Conservation (phyloP, 768 basidiomycete species). For the Mycena leptocephala region DNA sequence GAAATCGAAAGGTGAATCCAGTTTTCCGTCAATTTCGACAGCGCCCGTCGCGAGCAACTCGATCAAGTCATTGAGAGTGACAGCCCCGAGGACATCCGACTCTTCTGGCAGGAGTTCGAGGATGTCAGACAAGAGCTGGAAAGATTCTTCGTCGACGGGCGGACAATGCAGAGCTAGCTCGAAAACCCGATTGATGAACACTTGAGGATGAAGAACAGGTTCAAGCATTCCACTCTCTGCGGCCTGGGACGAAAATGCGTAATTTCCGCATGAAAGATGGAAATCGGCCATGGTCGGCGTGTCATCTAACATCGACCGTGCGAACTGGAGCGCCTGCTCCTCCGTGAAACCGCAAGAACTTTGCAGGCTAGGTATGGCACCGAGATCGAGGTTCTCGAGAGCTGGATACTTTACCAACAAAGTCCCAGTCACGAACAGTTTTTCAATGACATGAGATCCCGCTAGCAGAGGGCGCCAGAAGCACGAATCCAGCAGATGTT, state of each 20-base stretch:
- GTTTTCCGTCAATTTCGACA: not conserved
- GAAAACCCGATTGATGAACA: not conserved
- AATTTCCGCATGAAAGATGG: not conserved
- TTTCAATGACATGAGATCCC: constrained; percentile 17
- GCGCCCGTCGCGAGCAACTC: constrained; percentile 20
- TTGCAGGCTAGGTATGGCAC: not conserved
- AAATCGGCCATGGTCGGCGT: not conserved
- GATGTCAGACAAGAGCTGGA: not conserved
- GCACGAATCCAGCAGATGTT: not conserved
- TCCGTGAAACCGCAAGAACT: constrained; percentile 25
- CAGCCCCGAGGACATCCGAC: not conserved
- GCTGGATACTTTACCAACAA: not conserved
- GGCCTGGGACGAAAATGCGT: not conserved
- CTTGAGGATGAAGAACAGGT: constrained; percentile 15
- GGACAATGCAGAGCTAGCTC: not conserved
- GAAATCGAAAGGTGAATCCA: not conserved
- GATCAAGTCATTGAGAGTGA: not conserved
- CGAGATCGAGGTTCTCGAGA: not conserved
- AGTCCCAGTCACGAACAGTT: constrained; percentile 26
- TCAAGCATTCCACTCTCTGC: not conserved
- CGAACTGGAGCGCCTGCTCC: constrained; percentile 10
- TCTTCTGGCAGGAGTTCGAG: not conserved
- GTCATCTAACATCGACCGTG: not conserved
- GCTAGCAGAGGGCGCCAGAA: constrained; percentile 18
- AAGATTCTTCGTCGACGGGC: not conserved